A percentile compares a stretch with the other conserved stretches of the same genome.
phyloP scores from a whole-genome alignment of 495 filamentous ascomycete species.

The Aspergillus hancockii region DNA sequence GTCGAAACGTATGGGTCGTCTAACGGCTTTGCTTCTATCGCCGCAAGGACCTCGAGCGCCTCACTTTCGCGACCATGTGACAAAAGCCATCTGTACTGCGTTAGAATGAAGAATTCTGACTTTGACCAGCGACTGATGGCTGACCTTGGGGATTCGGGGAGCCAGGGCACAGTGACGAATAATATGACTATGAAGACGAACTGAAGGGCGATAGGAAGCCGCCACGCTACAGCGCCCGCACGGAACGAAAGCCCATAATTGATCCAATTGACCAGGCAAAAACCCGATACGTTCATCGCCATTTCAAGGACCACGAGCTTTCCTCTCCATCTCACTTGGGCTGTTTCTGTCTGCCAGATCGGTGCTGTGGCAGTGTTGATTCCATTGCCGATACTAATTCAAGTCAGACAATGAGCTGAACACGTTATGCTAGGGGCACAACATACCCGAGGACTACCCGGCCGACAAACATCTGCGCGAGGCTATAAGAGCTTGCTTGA shows the following conservation, averaged over 20 bases:
- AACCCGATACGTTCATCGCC: constrained; percentile 62
- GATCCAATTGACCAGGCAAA: constrained; percentile 55
- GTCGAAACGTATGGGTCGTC: constrained; percentile 50
- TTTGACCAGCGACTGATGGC: not conserved
- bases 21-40: constrained; percentile 44
- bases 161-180: constrained; percentile 51
- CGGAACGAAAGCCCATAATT: constrained; percentile 56
- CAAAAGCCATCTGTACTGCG: constrained; percentile 44
- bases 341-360: constrained; percentile 66
- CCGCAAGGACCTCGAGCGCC: constrained; percentile 50
- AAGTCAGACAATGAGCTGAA: not conserved
- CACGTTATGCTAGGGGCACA: not conserved
- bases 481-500: constrained; percentile 55
- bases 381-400: constrained; percentile 51
- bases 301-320: constrained; percentile 62
- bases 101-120: not conserved
- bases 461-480: constrained; percentile 65
- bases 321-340: constrained; percentile 58
- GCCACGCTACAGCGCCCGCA: constrained; percentile 47
- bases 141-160: constrained; percentile 51
- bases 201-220: constrained; percentile 54
- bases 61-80: constrained; percentile 43
- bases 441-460: constrained; percentile 49
- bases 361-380: constrained; percentile 66
- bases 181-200: constrained; percentile 54